Evolutionary conservation across 805 yeast species (phyloP).

Genomic region (Candida nanaspora): DNA sequence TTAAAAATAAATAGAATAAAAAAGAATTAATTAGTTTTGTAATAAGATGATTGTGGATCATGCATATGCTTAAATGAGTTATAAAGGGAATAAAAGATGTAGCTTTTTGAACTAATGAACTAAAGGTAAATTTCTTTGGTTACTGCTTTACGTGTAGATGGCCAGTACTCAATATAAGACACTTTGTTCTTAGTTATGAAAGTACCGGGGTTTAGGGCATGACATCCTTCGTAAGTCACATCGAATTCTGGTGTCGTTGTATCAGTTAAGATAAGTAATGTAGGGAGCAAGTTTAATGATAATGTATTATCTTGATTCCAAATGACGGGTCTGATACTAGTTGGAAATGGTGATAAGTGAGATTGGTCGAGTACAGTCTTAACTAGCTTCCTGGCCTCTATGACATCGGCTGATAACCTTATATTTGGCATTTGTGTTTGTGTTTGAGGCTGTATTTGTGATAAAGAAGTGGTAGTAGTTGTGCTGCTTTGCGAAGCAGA

Average conservation of each 20-base stretch:
- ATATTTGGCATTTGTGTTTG: constrained; percentile 10
- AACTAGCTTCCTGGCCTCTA: constrained; percentile 62
- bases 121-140: constrained; percentile 36
- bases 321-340: constrained; percentile 50
- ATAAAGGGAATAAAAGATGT: no score
- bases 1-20: not conserved
- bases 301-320: constrained; percentile 67
- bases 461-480: not conserved
- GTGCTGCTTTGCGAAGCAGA: not conserved
- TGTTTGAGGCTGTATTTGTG: constrained; percentile 4
- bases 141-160: constrained; percentile 46
- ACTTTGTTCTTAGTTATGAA: constrained; percentile 41
- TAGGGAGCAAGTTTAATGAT: constrained; percentile 74
- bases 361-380: constrained; percentile 86
- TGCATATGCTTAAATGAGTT: no score
- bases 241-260: constrained; percentile 64
- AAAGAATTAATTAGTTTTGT: no score
- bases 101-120: no score
- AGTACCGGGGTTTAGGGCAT: constrained; percentile 64
- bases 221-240: constrained; percentile 76
- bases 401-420: constrained; percentile 35
- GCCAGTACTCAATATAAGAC: constrained; percentile 68
- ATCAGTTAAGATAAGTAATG: constrained; percentile 57
- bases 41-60: not conserved
- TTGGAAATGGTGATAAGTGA: constrained; percentile 72